Evolutionary conservation across 2,329 filamentous ascomycete species (phyloP).

Genomic region (Rutstroemia sydowiana): DNA sequence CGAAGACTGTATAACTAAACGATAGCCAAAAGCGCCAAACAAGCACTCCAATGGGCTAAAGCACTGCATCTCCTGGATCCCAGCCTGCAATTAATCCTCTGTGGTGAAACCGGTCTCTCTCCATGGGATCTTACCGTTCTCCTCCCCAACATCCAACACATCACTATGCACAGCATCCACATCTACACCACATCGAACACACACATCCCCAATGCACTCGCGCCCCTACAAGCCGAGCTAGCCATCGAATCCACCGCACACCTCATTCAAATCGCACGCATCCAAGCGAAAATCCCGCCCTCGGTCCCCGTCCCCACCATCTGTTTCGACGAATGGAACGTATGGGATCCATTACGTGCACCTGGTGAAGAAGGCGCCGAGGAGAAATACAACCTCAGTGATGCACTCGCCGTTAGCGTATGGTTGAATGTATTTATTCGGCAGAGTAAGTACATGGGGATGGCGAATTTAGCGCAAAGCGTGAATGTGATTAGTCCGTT

Average conservation of each 20-base stretch:
- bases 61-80: conserved; percentile 52
- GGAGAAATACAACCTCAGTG: conserved; percentile 55
- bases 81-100: conserved; percentile 53
- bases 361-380: conserved; percentile 56
- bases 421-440: conserved; percentile 60
- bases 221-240: conserved; percentile 55
- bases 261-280: conserved; percentile 55
- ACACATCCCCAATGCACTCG: conserved; percentile 45
- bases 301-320: conserved; percentile 43
- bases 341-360: conserved; percentile 57
- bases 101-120: conserved; percentile 53
- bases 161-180: conserved; percentile 63
- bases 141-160: conserved; percentile 50
- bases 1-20: not conserved
- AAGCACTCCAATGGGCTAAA: conserved; percentile 52
- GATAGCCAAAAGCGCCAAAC: conserved; percentile 34
- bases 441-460: conserved; percentile 54
- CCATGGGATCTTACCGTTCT: conserved; percentile 58
- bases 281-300: conserved; percentile 42
- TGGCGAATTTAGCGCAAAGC: conserved; percentile 60
- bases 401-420: conserved; percentile 54
- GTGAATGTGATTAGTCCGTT: conserved; percentile 63
- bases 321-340: conserved; percentile 66
- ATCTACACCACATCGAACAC: conserved; percentile 46
- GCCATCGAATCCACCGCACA: conserved; percentile 54